Base-by-base conservation (phyloP, 176 grass and related monocot genomes). In the Hordeum marinum region DNA sequence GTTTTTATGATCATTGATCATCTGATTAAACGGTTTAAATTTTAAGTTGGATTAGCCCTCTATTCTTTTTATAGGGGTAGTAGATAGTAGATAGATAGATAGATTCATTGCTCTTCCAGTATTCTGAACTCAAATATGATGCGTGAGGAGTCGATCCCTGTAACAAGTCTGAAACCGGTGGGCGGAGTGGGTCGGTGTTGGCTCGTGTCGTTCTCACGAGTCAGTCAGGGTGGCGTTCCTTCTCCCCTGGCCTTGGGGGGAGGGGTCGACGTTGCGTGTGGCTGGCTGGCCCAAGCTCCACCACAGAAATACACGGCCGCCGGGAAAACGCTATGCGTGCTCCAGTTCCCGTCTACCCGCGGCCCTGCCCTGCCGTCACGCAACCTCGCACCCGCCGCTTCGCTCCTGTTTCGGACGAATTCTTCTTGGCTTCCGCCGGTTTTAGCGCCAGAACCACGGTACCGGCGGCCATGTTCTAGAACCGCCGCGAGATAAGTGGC, bases 291-390 rank as follows among this genome's bases (percentile, higher is more conserved):
- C 57, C 1, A 79, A 86, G 57, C 84, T 80, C 89, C 84, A 40
- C 88, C 88, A 87, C 84, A 73, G n/a, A 43, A 0, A 72, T 21
- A 0, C 63, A 45, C 84, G 46, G 36, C 68, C 79, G 50, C 80
- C 88, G 58, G 57, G 73, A 78, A 72, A 66, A 58, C 66, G 84
- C 66, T 75, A 46, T 50, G 89, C 84, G 79, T 17, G 64, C 64
- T 41, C 63, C 66, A 0, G 20, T 4, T 17, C 21, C 1, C 29
- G 21, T 75, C 57, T 65, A 82, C 78, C n/a, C 82, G 9, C 29
- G 7, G 45, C 67, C 12, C 15, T 31, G 39, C 66, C 4, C 66
- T 90, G 79, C 84, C 89, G 89, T 90, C 74, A 90, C 89, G 89
- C 84, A 87, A 83, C 66, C 59, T 37, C 83, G 24, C 20, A n/a